These are phyloP conservation scores for Fusarium odoratissimum DNA, from an alignment of 2,329 filamentous ascomycete species.

Conservation along the genomic window DNA sequence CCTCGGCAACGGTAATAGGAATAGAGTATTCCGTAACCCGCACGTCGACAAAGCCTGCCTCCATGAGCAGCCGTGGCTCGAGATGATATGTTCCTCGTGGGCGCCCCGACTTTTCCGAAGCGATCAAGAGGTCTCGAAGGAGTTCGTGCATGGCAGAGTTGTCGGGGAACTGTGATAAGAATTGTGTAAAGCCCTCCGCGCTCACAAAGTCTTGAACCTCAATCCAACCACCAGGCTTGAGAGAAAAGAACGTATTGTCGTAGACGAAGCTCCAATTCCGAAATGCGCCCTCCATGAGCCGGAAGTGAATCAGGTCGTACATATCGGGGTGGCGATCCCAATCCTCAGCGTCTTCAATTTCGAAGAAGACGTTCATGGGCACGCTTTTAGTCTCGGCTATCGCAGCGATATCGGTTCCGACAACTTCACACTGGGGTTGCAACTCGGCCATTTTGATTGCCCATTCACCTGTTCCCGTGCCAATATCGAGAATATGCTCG, in stretches of 20 bases:
- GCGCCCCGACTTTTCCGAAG: constrained; percentile 58
- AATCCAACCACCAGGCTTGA: constrained; percentile 68
- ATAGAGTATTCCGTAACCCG: constrained; percentile 60
- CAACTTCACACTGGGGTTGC: constrained; percentile 65
- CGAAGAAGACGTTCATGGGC: constrained; percentile 69
- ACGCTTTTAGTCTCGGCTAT: constrained; percentile 66
- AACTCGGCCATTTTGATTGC: constrained; percentile 65
- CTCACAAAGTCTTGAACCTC: constrained; percentile 67
- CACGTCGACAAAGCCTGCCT: constrained; percentile 65
- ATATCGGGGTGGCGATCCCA: constrained; percentile 65
- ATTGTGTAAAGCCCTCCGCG: constrained; percentile 50
- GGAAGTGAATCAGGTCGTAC: constrained; percentile 68
- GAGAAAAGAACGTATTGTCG: constrained; percentile 61
- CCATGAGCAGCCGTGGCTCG: constrained; percentile 57
- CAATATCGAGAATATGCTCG: constrained; percentile 64
- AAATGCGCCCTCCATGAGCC: constrained; percentile 67
- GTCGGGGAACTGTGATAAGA: constrained; percentile 55
- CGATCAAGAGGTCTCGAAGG: constrained; percentile 55
- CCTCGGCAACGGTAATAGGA: constrained; percentile 59
- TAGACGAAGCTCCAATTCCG: constrained; percentile 67
- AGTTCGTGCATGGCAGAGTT: constrained; percentile 58
- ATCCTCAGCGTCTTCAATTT: constrained; percentile 70
- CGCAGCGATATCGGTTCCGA: constrained; percentile 69
- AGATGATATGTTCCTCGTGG: constrained; percentile 60
- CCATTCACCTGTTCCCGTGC: constrained; percentile 67